These are phyloP conservation scores for Rhodotorula sp. DNA, from an alignment of 1,284 basidiomycete genomes.

Conservation along the genomic window DNA sequence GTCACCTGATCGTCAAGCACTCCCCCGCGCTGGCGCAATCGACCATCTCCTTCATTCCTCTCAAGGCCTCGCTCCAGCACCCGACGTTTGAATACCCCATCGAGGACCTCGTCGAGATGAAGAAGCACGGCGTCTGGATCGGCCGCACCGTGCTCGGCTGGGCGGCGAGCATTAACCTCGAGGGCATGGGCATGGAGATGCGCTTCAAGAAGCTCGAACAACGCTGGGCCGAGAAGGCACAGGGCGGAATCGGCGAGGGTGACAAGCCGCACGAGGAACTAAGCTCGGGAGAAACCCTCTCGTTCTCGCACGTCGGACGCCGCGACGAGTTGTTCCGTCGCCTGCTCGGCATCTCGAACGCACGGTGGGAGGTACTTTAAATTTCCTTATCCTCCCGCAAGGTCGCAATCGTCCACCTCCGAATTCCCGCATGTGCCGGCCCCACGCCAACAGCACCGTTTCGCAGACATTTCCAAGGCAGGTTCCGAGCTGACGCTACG, in stretches of 20 bases:
- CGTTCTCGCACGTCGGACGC: slow-evolving; percentile 50
- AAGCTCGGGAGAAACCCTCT: slow-evolving; percentile 45
- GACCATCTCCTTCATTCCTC: slow-evolving; percentile 48
- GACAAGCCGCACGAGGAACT: slow-evolving; percentile 36
- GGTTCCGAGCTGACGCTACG: neutral
- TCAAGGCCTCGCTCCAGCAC: slow-evolving; percentile 35
- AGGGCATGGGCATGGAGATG: slow-evolving; percentile 49
- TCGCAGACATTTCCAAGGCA: neutral
- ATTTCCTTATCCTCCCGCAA: too few species aligned
- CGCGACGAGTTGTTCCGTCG: slow-evolving; percentile 52
- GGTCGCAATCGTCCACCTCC: too few species aligned
- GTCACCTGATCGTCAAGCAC: slow-evolving; percentile 48
- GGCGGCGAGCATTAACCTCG: slow-evolving; percentile 48
- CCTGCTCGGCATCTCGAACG: slow-evolving; percentile 50
- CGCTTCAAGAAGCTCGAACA: slow-evolving; percentile 32
- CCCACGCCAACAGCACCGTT: neutral
- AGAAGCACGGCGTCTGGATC: slow-evolving; percentile 51
- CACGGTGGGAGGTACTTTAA: slow-evolving; percentile 51
- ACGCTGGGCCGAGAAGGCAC: slow-evolving; percentile 24
- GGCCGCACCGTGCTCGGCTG: slow-evolving; percentile 51
- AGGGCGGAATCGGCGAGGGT: slow-evolving; percentile 32
- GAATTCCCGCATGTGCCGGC: too few species aligned
- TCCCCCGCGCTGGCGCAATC: slow-evolving; percentile 37
- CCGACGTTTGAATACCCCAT: slow-evolving; percentile 46
- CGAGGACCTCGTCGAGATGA: slow-evolving; percentile 52